Evolutionary conservation across 495 filamentous ascomycete genomes (phyloP), one percentile per base, ranked within the genome.

Genomic region (Terfezia claveryi): DNA sequence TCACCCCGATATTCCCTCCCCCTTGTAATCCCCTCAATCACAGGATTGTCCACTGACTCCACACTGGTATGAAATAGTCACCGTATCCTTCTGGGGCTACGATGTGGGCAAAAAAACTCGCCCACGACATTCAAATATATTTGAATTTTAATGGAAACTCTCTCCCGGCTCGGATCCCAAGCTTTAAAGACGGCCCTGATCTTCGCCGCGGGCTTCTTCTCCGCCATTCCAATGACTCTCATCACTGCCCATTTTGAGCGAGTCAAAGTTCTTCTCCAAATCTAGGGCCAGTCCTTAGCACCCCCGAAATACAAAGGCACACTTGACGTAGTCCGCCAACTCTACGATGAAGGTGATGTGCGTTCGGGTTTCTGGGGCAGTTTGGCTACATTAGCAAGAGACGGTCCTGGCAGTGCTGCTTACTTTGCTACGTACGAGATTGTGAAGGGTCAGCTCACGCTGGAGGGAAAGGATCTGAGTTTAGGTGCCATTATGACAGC

Each of bases 61-160:
- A 56, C 51, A 62, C 57, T 55, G 49, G 49, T 38, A 36, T 14
- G 10, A 17, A 12, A 46, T 55, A 95, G 88, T 96, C 70, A 91
- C 91, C 64, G 87, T 98, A 51, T 94, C 86, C 66, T 98, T 98
- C 76, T 98, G 91, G 85, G 91, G 91, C 60, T 99, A 94, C 70
- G 91, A 94, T 67, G 72, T 94, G 54, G 92, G 91, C 69, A 94
- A 99, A 70, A 72, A 76, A 55, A n/a, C 74, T 99, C 60, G 85
- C 96, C 52, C 74, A n/a, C n/a, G n/a, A n/a, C n/a, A n/a, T n/a
- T n/a, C n/a, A n/a, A n/a, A n/a, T n/a, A n/a, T n/a, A n/a, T n/a
- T n/a, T n/a, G n/a, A n/a, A n/a, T n/a, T n/a, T n/a, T n/a, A n/a
- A n/a, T n/a, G 78, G 61, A 71, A 68, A 55, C 68, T 83, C 57